phyloP scores from a whole-genome alignment of 2,329 filamentous ascomycete species.

The Macroventuria anomochaeta region DNA sequence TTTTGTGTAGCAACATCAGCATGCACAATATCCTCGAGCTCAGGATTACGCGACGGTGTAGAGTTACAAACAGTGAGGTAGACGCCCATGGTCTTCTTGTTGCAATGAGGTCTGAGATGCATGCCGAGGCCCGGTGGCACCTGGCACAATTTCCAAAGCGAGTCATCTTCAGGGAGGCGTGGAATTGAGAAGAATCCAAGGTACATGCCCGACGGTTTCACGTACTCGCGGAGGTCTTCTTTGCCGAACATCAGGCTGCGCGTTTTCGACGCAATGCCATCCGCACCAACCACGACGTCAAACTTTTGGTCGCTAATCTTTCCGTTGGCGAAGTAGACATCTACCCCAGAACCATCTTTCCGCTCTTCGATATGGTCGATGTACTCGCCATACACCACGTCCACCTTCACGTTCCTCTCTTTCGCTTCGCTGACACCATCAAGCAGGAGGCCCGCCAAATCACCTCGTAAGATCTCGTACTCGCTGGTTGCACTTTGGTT shows the following conservation, averaged over 20 bases:
- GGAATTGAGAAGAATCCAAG: conserved; percentile 44
- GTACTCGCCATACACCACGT: conserved; percentile 32
- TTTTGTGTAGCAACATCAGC: conserved; percentile 53
- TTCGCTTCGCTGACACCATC: conserved; percentile 26
- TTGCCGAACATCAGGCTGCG: conserved; percentile 36
- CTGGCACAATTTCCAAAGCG: conserved; percentile 36
- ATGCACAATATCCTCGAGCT: conserved; percentile 24
- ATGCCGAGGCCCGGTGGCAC: conserved; percentile 30
- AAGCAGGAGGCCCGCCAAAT: conserved; percentile 45
- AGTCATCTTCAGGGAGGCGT: conserved; percentile 24
- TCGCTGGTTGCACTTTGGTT: conserved; percentile 34
- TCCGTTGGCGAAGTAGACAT: conserved; percentile 34
- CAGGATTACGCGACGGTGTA: conserved; percentile 15
- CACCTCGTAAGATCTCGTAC: conserved; percentile 43
- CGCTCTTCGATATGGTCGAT: conserved; percentile 29
- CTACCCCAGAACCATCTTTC: conserved; percentile 23
- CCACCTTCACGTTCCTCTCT: conserved; percentile 20
- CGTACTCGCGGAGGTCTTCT: conserved; percentile 22
- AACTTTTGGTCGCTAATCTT: conserved; percentile 27
- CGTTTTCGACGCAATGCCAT: conserved; percentile 35
- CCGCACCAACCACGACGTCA: conserved; percentile 40
- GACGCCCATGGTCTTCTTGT: conserved; percentile 31
- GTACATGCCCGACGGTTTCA: conserved; percentile 35
- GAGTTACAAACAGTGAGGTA: conserved; percentile 35
- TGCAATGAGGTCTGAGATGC: conserved; percentile 37